phyloP scores from a whole-genome alignment of 2,329 filamentous ascomycete species.

The Clonostachys rhizophaga region DNA sequence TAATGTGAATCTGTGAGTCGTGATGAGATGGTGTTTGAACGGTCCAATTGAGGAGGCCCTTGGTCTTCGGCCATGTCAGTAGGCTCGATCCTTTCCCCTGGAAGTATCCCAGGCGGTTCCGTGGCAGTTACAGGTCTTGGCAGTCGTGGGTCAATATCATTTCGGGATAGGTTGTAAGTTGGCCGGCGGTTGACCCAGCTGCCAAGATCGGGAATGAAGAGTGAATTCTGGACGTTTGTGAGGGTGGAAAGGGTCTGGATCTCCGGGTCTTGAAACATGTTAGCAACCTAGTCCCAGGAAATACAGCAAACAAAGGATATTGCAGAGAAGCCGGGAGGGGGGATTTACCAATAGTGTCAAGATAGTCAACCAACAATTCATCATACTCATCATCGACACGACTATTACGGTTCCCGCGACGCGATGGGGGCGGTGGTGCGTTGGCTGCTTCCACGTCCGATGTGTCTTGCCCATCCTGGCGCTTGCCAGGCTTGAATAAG shows the following conservation, averaged over 20 bases:
- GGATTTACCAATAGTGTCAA: constrained; percentile 30
- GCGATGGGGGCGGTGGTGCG: too few species aligned
- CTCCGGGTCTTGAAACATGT: constrained; percentile 63
- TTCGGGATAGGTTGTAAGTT: constrained; percentile 67
- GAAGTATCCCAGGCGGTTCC: neutral
- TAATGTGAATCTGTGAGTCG: constrained; percentile 66
- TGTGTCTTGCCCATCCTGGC: constrained; percentile 2
- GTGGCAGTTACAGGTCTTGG: neutral
- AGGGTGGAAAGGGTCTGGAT: constrained; percentile 78
- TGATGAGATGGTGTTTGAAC: constrained; percentile 59
- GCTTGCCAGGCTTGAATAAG: constrained; percentile 16
- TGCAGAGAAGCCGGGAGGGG: too few species aligned
- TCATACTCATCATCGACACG: constrained; percentile 24
- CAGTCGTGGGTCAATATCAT: constrained; percentile 11
- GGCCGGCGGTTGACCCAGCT: constrained; percentile 70
- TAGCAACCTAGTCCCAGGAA: neutral
- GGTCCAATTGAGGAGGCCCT: constrained; percentile 16
- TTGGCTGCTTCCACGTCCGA: neutral
- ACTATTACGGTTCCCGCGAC: too few species aligned
- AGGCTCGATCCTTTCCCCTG: neutral
- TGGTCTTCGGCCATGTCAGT: neutral
- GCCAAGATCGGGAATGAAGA: constrained; percentile 81
- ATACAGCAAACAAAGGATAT: neutral
- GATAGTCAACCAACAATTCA: constrained; percentile 30
- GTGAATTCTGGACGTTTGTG: constrained; percentile 85